Percentiles rank a stretch among this genome's conserved stretches.
phyloP scores from a whole-genome alignment of 106 monocot genomes.

The Dioscorea alata region DNA sequence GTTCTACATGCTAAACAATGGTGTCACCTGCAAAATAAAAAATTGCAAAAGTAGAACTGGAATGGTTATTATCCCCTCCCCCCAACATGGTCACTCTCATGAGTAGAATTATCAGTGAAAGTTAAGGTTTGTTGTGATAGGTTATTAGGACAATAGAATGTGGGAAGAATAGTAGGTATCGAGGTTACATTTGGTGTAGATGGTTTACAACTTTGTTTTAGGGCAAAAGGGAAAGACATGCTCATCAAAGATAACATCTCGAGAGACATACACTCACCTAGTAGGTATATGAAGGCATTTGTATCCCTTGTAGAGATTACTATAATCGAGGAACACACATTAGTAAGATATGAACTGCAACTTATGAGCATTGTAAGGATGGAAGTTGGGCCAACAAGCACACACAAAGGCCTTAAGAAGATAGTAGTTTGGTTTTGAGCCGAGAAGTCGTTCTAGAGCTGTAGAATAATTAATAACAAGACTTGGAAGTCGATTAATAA shows the following conservation, averaged over 20 bases:
- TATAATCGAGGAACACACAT: slow-evolving; percentile 6
- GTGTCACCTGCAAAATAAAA: too few relatives aligned
- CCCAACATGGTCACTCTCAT: too few relatives aligned
- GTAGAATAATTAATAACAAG: not conserved
- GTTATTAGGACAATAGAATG: not conserved
- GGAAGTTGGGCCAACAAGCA: not conserved
- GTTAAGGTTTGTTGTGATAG: too few relatives aligned
- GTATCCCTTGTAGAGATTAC: not conserved
- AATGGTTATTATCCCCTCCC: too few relatives aligned
- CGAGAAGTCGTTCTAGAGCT: not conserved
- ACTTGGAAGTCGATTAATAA: not conserved
- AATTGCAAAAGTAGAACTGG: too few relatives aligned
- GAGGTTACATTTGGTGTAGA: not conserved
- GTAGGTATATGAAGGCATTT: slow-evolving; percentile 1
- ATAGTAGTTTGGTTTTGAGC: not conserved
- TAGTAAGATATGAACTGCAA: not conserved
- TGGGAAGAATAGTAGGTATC: not conserved
- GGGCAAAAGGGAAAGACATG: slow-evolving; percentile 1
- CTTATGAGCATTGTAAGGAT: slow-evolving; percentile 1
- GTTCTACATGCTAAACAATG: too few relatives aligned
- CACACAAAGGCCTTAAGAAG: slow-evolving; percentile 4
- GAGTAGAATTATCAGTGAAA: too few relatives aligned
- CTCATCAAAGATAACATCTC: slow-evolving; percentile 8
- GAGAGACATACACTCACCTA: not conserved
- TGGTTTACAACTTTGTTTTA: too few relatives aligned